A percentile compares a stretch with the other conserved stretches of the same genome.
Evolutionary conservation across 2,329 filamentous ascomycete species (phyloP).

Genomic region (Periconia macrospinosa): DNA sequence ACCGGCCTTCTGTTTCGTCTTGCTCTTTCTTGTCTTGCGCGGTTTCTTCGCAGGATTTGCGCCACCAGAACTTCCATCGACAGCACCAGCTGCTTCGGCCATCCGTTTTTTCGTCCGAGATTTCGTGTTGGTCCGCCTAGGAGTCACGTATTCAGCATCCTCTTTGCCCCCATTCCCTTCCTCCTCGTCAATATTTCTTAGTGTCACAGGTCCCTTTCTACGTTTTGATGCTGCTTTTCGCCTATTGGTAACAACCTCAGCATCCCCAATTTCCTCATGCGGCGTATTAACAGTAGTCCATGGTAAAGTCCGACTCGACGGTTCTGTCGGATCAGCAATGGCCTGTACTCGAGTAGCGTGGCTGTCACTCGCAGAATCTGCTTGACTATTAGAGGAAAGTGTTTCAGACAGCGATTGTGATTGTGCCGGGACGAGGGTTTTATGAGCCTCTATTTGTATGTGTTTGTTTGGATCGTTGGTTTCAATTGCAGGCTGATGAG

Average conservation of each 20-base stretch:
- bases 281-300: conserved; percentile 37
- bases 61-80: conserved; percentile 10
- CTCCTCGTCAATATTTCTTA: conserved; percentile 7
- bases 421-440: neutral
- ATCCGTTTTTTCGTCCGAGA: conserved; percentile 20
- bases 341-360: conserved; percentile 3
- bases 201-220: conserved; percentile 4
- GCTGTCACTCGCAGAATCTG: neutral
- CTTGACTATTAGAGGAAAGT: neutral
- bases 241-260: conserved; percentile 9
- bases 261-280: conserved; percentile 6
- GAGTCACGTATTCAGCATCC: conserved; percentile 13
- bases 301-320: conserved; percentile 14
- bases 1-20: conserved; percentile 13
- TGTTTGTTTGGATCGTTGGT: neutral
- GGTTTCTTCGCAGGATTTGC: conserved; percentile 23
- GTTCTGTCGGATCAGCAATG: conserved; percentile 5
- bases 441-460: neutral
- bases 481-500: neutral
- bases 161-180: conserved; percentile 12
- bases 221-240: conserved; percentile 14
- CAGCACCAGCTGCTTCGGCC: conserved; percentile 11
- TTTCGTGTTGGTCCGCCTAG: conserved; percentile 16
- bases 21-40: conserved; percentile 32
- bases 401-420: neutral